These are phyloP conservation scores for Mrakia blollopis DNA, from an alignment of 768 basidiomycete species.

Conservation along the genomic window DNA sequence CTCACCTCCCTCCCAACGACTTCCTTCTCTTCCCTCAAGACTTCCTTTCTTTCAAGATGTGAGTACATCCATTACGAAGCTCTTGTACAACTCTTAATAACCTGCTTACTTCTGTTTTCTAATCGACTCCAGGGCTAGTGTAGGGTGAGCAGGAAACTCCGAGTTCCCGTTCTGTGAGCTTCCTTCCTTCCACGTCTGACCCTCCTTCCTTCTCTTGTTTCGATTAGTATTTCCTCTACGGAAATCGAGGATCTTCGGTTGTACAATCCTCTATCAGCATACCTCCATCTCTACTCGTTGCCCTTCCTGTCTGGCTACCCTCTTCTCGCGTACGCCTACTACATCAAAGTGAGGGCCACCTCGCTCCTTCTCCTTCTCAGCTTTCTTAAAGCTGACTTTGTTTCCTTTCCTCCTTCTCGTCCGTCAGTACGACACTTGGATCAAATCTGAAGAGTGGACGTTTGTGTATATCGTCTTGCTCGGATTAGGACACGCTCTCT, in stretches of 20 bases:
- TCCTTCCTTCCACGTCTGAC: background rate
- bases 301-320: conserved; percentile 48
- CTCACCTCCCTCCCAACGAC: background rate
- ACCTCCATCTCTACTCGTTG: conserved; percentile 43
- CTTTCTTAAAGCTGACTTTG: conserved; percentile 40
- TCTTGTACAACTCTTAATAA: too few species aligned
- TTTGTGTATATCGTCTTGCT: conserved; percentile 84
- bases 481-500: conserved; percentile 81
- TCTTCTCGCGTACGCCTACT: conserved; percentile 69
- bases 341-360: conserved; percentile 52
- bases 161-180: background rate
- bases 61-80: background rate
- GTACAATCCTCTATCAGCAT: conserved; percentile 45
- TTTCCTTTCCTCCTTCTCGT: too few species aligned
- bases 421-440: conserved; percentile 33
- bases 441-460: conserved; percentile 81
- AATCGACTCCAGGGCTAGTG: background rate
- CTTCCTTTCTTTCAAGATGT: conserved; percentile 14
- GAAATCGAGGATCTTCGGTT: conserved; percentile 45
- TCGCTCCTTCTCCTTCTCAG: conserved; percentile 58
- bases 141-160: background rate
- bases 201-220: background rate
- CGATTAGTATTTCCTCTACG: conserved; percentile 36
- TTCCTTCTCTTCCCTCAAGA: background rate
- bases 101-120: background rate